Base-by-base conservation (phyloP, 805 yeast genomes). In the Pichia eremophila region DNA sequence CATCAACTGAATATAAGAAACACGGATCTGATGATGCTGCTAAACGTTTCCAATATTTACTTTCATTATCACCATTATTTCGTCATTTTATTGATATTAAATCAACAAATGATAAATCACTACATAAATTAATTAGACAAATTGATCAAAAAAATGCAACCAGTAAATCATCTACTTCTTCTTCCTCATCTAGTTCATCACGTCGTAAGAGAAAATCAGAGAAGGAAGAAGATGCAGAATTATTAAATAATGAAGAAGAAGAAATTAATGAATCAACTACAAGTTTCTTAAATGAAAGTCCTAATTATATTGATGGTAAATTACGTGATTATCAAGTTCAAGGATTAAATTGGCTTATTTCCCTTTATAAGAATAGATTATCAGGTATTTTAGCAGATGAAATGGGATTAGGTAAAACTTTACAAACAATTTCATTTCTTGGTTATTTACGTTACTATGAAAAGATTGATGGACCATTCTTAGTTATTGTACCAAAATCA, bases 381-480 rank as follows among this genome's bases (percentile, higher is more conserved):
- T 84, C 95, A 10, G 99, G 99, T 19, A 93, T 91, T 41, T 69
- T 91, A 44, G 99, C 99, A 12, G 99, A 91, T 67, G 99, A 91
- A 64, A 91, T 93, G 99, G 99, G 99, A 3, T 73, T 91, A 39
- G 99, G 99, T 48, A 91, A 91, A 65, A 91, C 99, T 6, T 70
- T 93, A 48, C 99, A 91, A 66, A 91, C 98, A 0, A 88, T 91
- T 42, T 79, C 98, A 2, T 93, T 91, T 57, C 68, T 91, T 43
- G 98, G 97, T 0, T 88, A 85, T 62, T 66, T 93, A 51, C 76
- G 97, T 53, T 88, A 87, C 60, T 71, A 81, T 46, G 81, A 81
- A 57, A 76, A 79, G 29, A 76, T 90, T 15, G 84, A 83, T 51
- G 99, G 99, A 0, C 99, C 99, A 0, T 87, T 83, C 59, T 77